Evolutionary conservation across 2,329 filamentous ascomycete genomes (phyloP), one percentile per base, ranked within the genome.

Genomic region (Colletotrichum tanaceti): DNA sequence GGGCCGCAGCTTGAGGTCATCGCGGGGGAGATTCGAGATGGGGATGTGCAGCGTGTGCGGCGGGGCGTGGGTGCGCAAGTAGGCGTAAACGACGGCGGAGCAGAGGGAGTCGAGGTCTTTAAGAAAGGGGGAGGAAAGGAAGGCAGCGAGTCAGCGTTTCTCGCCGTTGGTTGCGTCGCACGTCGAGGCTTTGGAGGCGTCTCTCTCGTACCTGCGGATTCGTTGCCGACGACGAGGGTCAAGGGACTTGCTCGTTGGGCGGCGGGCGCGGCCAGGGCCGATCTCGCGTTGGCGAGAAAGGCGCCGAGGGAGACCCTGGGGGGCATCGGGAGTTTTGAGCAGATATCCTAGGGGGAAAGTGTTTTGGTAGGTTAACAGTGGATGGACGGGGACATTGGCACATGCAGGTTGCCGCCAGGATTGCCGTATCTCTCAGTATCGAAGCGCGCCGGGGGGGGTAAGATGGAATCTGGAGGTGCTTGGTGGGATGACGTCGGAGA

Each of bases 81-180:
- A 96, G 65, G 93, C 91, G 68, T 91, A 88, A 32, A 94, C 79
- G 20, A 96, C 80, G 32, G 92, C 88, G 35, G 89, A 91, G 77
- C 91, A 92, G 72, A 96, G 86, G 1, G 92, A 94, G 80, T 96
- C 93, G 63, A 96, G 89, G 73, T 96, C 93, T 92, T 67, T 2
- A 9, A 13, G 7, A 14, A 24, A 22, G 11, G 5, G n/a, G 5
- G n/a, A 41, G 63, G 14, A 22, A 38, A 11, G 7, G 28, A 10
- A 32, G 28, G 28, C 18, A 13, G 63, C 43, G 4, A 18, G 20
- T 24, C 20, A 43, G 57, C 28, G 3, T 58, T 46, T 20, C 3
- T 11, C 5, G 18, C 14, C 20, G n/a, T 18, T 55, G 2, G 22
- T n/a, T 14, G 28, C 28, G 28, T 18, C 18, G 7, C 6, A n/a